Base-by-base conservation (phyloP, 139 green algal genomes). In the Pleodorina starrii region DNA sequence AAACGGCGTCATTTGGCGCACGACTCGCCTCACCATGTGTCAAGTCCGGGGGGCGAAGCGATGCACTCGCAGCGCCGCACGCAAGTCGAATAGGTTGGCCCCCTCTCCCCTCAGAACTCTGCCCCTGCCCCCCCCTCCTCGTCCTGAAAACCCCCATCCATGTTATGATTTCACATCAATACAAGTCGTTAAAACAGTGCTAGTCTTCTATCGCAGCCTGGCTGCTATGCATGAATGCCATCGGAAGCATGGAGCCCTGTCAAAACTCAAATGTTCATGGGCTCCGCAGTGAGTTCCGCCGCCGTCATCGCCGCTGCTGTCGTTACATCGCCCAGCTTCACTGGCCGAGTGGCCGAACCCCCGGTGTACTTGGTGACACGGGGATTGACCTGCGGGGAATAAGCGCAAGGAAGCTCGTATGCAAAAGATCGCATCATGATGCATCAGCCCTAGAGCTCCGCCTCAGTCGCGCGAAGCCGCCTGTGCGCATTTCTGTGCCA, bases 331-430 rank as follows among this genome's bases (percentile, higher is more conserved):
- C 63, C 63, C 21, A 11, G 10, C 44, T 82, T 82, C 44, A 11
- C 32, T 59, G 72, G 27, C 43, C 43, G 74, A n/a, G n/a, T n/a
- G 35, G 43, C 43, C 17, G 84, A 63, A 6, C 68, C 51, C 1
- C 86, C 86, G 5, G 50, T 78, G 87, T 84, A 92, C 44, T 88
- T 57, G 0, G 82, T 86, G 44, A 92, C 90, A 42, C 78, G 76
- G 36, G 90, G 59, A 17, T 69, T 40, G 6, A 92, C 90, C 54
- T 89, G 80, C 42, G 46, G 42, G 11, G 25, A 57, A 57, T 12
- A 57, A 57, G 48, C 48, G 12, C 48, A 57, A 57, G n/a, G n/a
- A n/a, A n/a, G n/a, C n/a, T n/a, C n/a, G n/a, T n/a, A n/a, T n/a
- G n/a, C n/a, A n/a, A n/a, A n/a, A n/a, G n/a, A n/a, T n/a, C n/a